These are phyloP conservation scores for Eucalyptus caleyi DNA, from an alignment of 345 rosid species.

Conservation along the genomic window DNA sequence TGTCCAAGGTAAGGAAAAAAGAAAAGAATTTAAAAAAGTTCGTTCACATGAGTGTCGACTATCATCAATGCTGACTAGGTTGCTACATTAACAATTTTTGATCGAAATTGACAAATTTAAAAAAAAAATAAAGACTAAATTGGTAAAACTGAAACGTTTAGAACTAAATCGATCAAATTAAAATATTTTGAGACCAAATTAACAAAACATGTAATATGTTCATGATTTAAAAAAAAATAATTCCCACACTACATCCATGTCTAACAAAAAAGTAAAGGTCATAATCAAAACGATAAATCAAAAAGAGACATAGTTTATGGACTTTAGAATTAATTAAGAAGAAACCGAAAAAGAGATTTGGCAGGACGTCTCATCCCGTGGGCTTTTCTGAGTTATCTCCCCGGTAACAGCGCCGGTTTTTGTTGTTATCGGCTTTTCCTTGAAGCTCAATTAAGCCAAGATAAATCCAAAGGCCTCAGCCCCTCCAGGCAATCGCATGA, in stretches of 20 bases:
- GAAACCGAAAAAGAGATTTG: background rate
- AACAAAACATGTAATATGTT: too few species aligned
- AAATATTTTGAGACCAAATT: too few species aligned
- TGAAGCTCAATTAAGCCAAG: background rate
- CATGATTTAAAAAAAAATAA: too few species aligned
- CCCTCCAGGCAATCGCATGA: background rate
- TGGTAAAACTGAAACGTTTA: accelerated
- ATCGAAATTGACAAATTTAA: accelerated
- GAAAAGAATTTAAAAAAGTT: too few species aligned
- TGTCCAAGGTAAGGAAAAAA: too few species aligned
- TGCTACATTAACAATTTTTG: accelerated
- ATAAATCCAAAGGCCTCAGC: background rate
- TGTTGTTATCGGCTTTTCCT: background rate
- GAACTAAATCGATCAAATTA: accelerated
- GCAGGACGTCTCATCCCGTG: background rate
- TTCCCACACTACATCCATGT: background rate
- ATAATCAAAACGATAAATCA: background rate
- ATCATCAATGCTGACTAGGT: accelerated
- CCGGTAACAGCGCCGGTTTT: background rate
- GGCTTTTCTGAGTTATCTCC: background rate
- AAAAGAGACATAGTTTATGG: background rate
- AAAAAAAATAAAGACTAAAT: too few species aligned
- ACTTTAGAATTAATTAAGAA: background rate
- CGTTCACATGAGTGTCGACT: accelerated
- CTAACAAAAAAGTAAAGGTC: too few species aligned